Base-by-base conservation (phyloP, 352 stramenopile species). In the Globisporangium iwayamae region DNA sequence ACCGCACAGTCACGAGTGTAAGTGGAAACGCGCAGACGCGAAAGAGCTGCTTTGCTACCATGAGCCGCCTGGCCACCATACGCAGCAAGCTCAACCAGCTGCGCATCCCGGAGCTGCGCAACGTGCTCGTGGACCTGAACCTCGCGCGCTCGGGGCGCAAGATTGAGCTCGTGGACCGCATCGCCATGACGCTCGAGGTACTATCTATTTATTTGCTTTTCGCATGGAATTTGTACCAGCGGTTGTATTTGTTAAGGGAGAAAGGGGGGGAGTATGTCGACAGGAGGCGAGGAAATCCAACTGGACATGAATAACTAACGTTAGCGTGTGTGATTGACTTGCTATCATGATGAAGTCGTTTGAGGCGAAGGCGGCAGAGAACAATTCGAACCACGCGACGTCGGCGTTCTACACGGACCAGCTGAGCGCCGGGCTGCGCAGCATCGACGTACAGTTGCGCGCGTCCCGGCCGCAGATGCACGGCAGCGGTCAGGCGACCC, bases 161-260 rank as follows among this genome's bases (percentile, higher is more conserved):
- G 66, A 78, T 75, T 47, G 85, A 94, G 60, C 76, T 94, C 50
- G 81, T 93, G 34, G 82, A 91, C 46, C 83, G 85, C 69, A 90
- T 94, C 60, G 77, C 78, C 10, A 38, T 59, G 2, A 74, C 87
- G 41, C 52, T 92, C 7, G 79, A 91, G 81, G 83, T 92, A 30
- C 13, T 57, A 30, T 62, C 5, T 56, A 18, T 56, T 10, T 32
- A 18, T 9, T 62, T 48, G 13, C 11, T 52, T 34, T 60, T 61
- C n/a, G 3, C 14, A 14, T 11, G 18, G 2, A n/a, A 25, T 39
- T 18, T 50, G 45, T 30, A 18, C 30, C 11, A 14, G 5, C 11
- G 14, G 8, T 8, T 14, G 28, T 9, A 41, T 20, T 48, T 13
- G 13, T 13, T 4, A 25, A 60, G 16, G 16, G 41, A 53, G 43